Conservation (phyloP, 495 filamentous ascomycete species). For the Aspergillus bertholletiae region DNA sequence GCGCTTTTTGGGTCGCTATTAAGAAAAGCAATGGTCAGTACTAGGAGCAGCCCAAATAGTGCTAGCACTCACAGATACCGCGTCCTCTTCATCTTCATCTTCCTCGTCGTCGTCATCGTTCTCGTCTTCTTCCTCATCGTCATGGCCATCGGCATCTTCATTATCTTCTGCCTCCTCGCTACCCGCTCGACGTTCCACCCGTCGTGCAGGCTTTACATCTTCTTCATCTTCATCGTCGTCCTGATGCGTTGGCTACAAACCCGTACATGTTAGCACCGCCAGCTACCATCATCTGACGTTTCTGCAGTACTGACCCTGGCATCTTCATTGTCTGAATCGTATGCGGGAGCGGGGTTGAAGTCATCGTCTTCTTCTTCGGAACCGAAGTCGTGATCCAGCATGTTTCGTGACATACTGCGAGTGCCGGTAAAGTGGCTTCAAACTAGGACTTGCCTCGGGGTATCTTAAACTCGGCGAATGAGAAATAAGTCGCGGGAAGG, state of each 20-base stretch:
- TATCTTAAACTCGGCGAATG: background rate
- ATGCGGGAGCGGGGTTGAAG: slow-evolving; percentile 70
- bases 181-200: slow-evolving; percentile 18
- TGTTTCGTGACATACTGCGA: slow-evolving; percentile 46
- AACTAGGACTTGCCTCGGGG: background rate
- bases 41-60: background rate
- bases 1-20: slow-evolving; percentile 79
- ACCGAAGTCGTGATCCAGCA: slow-evolving; percentile 56
- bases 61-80: slow-evolving; percentile 45
- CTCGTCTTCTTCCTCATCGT: slow-evolving; percentile 43
- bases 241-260: slow-evolving; percentile 34
- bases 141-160: slow-evolving; percentile 30
- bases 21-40: slow-evolving; percentile 9
- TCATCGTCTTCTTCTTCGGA: slow-evolving; percentile 80
- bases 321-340: slow-evolving; percentile 66
- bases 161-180: slow-evolving; percentile 50
- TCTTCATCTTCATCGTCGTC: slow-evolving; percentile 50
- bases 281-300: background rate
- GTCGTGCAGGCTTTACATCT: slow-evolving; percentile 31
- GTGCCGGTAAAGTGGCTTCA: background rate
- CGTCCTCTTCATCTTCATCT: slow-evolving; percentile 57
- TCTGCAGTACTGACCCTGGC: slow-evolving; percentile 16
- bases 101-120: slow-evolving; percentile 36
- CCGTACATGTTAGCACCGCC: slow-evolving; percentile 16
- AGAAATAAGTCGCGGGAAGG: background rate